Base-by-base conservation (phyloP, 345 rosid genomes). In the Ailanthus altissimus region DNA sequence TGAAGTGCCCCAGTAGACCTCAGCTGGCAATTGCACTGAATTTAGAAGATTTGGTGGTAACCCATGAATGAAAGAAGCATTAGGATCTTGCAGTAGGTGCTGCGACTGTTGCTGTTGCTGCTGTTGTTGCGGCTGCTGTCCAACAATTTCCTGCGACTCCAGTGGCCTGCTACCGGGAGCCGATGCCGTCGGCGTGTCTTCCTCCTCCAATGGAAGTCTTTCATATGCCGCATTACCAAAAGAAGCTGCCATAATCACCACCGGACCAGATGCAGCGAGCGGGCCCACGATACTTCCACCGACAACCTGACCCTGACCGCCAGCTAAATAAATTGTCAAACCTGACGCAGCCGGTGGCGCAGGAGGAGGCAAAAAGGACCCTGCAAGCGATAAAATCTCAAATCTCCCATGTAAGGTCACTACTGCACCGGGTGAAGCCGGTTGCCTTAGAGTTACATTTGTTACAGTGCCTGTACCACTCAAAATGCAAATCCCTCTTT, bases 201-300 rank as follows among this genome's bases (percentile, higher is more conserved):
- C 97, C 62, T 93, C 98, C 72, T 93, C 98, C 74, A 91, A 67
- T 10, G 98, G 98, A 80, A 93, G 82, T 77, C 94, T 84, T 84
- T 91, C 92, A 67, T 92, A 94, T n/a, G 97, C 94, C n/a, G 98
- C 98, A 89, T 94, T 93, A 20, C 98, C 93, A 65, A 94, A 94
- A 21, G 98, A 94, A 75, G 98, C 98, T 1, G 97, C 97, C 97
- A 94, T 93, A 68, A 94, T 81, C 72, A 94, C 93, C 54, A 93
- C 94, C 53, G 97, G 98, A 10, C 98, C 98, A 0, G 92, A 90
- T 5, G 98, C 95, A 59, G 88, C 40, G 2, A 94, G 93, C 43
- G 92, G 91, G 5, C 98, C 95, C 13, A 85, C 97, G 47, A 88
- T 95, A 50, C 90, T 88, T 16, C 98, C 98, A n/a, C 98, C 98